Conservation (phyloP, 495 filamentous ascomycete species). For the Trichoderma parareesei region DNA sequence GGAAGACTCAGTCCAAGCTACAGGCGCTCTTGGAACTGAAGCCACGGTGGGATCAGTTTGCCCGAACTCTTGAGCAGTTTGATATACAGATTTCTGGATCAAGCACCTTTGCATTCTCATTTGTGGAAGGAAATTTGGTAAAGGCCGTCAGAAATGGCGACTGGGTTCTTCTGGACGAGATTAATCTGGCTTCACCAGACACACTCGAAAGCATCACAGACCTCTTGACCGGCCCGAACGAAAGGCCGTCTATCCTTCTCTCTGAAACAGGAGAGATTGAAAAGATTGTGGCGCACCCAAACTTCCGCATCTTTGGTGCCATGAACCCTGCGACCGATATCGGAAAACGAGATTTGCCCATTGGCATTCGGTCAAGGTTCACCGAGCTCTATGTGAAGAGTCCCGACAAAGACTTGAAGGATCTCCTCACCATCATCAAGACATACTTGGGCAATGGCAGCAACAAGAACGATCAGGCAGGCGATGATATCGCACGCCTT, state of each 20-base stretch:
- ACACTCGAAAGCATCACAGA: constrained; percentile 89
- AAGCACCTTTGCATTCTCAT: constrained; percentile 85
- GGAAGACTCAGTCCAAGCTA: constrained; percentile 68
- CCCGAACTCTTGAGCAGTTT: constrained; percentile 64
- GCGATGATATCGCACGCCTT: constrained; percentile 69
- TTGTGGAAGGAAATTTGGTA: constrained; percentile 91
- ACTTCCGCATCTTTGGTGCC: constrained; percentile 94
- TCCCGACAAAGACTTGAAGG: constrained; percentile 75
- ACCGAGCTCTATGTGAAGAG: constrained; percentile 89
- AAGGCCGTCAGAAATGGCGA: constrained; percentile 88
- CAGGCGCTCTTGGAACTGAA: constrained; percentile 49
- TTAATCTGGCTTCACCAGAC: constrained; percentile 91
- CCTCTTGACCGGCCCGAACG: constrained; percentile 60
- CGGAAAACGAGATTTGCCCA: constrained; percentile 86
- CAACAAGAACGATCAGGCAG: constrained; percentile 54
- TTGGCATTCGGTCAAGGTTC: constrained; percentile 77
- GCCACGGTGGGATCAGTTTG: constrained; percentile 73
- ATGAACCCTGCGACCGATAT: constrained; percentile 99
- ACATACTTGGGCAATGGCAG: constrained; percentile 70
- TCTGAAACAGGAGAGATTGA: constrained; percentile 89
- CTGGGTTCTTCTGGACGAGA: constrained; percentile 97
- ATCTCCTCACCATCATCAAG: constrained; percentile 74
- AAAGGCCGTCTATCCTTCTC: constrained; percentile 70
- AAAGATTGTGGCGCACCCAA: constrained; percentile 76
- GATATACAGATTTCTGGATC: constrained; percentile 72